These are phyloP conservation scores for Talaromyces nanjingensis DNA, from an alignment of 495 filamentous ascomycete species.

Conservation along the genomic window DNA sequence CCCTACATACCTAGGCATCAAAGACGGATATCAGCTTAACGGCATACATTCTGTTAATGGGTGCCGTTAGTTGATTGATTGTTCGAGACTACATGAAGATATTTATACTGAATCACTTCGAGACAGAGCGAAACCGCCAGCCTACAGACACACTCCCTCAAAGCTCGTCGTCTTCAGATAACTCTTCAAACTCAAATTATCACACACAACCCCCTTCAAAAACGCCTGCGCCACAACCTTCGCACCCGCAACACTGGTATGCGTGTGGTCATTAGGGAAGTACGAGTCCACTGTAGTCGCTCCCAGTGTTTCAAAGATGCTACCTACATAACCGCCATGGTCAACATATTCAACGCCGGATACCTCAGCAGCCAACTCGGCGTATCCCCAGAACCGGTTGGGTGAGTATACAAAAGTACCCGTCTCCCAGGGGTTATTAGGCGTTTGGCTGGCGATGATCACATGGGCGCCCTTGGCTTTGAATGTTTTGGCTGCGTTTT, in stretches of 20 bases:
- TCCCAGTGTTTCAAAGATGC: slow-evolving; percentile 43
- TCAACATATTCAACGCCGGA: slow-evolving; percentile 50
- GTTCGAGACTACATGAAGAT: neutral
- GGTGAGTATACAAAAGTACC: slow-evolving; percentile 36
- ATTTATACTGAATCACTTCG: neutral
- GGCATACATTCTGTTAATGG: neutral
- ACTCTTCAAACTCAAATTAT: slow-evolving; percentile 26
- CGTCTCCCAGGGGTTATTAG: slow-evolving; percentile 56
- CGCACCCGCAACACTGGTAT: slow-evolving; percentile 54
- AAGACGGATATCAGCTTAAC: neutral
- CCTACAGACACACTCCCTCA: slow-evolving; percentile 24
- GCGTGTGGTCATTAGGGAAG: slow-evolving; percentile 59
- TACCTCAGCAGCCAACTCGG: slow-evolving; percentile 38
- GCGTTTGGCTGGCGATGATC: slow-evolving; percentile 55
- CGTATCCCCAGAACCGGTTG: slow-evolving; percentile 52
- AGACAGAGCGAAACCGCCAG: neutral
- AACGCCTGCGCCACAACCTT: slow-evolving; percentile 54
- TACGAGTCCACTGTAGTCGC: slow-evolving; percentile 37
- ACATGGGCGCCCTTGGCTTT: slow-evolving; percentile 55
- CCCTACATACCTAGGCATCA: neutral
- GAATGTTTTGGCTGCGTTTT: slow-evolving; percentile 45
- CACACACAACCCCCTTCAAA: slow-evolving; percentile 50
- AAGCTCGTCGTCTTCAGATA: slow-evolving; percentile 24
- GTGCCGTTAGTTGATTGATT: neutral
- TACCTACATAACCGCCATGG: slow-evolving; percentile 50